Evolutionary conservation across 1,139 yeast genomes (phyloP).

Genomic region (Entelexis sorbosivorans): DNA sequence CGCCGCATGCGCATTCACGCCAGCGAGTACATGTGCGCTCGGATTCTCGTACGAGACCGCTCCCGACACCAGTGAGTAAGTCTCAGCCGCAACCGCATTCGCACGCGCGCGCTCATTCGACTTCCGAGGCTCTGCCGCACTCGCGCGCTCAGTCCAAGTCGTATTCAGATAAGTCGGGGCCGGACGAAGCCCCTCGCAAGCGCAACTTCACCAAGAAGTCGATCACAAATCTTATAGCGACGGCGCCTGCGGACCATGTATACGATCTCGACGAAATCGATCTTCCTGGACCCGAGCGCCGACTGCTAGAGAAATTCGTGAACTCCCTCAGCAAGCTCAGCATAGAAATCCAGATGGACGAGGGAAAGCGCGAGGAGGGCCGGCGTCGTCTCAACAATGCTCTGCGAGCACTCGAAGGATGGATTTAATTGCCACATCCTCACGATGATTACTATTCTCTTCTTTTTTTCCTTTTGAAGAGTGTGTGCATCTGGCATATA

Average conservation of each 20-base stretch:
- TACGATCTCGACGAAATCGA: slow-evolving; percentile 60
- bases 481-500: neutral
- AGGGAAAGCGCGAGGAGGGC: slow-evolving; percentile 70
- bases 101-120: neutral
- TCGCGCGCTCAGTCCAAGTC: neutral
- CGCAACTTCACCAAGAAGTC: slow-evolving; percentile 20
- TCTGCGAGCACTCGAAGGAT: slow-evolving; percentile 75
- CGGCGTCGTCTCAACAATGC: slow-evolving; percentile 68
- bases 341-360: slow-evolving; percentile 80
- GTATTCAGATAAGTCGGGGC: neutral
- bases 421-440: slow-evolving; percentile 27
- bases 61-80: too few species aligned
- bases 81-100: neutral
- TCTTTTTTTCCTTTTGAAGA: neutral
- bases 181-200: neutral
- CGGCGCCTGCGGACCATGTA: slow-evolving; percentile 9
- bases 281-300: slow-evolving; percentile 66
- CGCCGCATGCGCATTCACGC: neutral
- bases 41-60: too few species aligned
- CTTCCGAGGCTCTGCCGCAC: neutral
- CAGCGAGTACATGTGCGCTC: neutral
- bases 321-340: slow-evolving; percentile 76
- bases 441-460: neutral
- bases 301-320: slow-evolving; percentile 68
- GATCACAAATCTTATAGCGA: slow-evolving; percentile 19